A percentile compares a stretch with the other conserved stretches of the same genome.
Evolutionary conservation across 306 rosid species (phyloP).

Genomic region (Trichosanthes cucumerina): DNA sequence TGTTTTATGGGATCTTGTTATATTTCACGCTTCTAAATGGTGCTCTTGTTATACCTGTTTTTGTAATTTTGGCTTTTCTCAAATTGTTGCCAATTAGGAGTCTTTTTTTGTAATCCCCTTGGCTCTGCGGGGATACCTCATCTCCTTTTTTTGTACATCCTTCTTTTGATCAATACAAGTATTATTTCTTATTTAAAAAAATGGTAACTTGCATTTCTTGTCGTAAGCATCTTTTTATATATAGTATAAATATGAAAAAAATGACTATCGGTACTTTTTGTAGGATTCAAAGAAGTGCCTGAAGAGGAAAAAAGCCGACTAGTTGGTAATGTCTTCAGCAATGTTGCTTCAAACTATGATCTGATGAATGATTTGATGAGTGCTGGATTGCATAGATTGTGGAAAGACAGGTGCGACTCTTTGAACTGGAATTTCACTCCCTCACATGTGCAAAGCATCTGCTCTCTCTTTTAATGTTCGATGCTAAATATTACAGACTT

Average conservation of each 20-base stretch:
- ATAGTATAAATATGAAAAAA: not conserved
- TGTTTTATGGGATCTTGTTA: not conserved
- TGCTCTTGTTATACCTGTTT: not conserved
- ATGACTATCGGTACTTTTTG: not conserved
- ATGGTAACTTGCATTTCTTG: not conserved
- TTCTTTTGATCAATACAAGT: not conserved
- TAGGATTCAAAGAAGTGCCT: slow-evolving; percentile 78
- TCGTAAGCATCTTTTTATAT: not conserved
- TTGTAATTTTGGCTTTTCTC: not conserved
- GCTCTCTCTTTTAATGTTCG: not conserved
- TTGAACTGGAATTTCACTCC: not conserved
- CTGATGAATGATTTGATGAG: slow-evolving; percentile 93
- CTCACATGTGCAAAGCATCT: not conserved
- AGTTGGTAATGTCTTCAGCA: slow-evolving; percentile 85
- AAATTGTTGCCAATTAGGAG: not conserved
- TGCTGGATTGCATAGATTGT: slow-evolving; percentile 83
- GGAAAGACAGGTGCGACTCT: slow-evolving; percentile 76
- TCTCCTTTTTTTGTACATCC: not conserved
- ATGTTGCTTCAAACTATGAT: slow-evolving; percentile 79
- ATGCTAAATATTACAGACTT: slow-evolving; percentile 41
- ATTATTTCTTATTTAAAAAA: not conserved
- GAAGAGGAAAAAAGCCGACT: slow-evolving; percentile 82
- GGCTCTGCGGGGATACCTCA: not conserved
- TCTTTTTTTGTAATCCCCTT: not conserved
- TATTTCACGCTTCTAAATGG: not conserved